Base-by-base conservation (phyloP, 306 rosid species). In the Sechiopsis laciniata region DNA sequence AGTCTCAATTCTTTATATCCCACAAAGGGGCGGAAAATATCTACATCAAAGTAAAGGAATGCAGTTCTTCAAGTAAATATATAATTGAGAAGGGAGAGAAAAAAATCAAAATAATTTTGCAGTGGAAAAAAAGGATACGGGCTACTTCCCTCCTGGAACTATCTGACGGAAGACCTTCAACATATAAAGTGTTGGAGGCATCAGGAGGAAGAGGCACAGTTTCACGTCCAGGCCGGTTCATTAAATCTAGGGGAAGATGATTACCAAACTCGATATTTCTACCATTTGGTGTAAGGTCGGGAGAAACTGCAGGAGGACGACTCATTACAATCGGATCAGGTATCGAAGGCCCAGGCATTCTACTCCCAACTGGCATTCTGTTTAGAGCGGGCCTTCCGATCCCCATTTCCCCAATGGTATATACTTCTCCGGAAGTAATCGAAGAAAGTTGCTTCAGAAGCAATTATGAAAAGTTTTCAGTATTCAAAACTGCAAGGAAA, bases 1-100 rank as follows among this genome's bases (percentile, higher is more conserved):
- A 90, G 95, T 80, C 97, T 90, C 77, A 90, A 90, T 84, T 88
- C 96, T 84, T 91, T 88, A 71, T 92, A 92, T 62, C 97, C 97
- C 75, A 90, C 95, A 87, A 92, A 92, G 61, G 97, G 97, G 37
- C 96, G 96, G 73, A 92, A 92, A 75, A 92, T 90, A 83, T 90
- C 97, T 92, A 62, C 37, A 70, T 54, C 21, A 1, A 40, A 13
- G 76, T 80, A 24, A 86, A 82, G 89, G 86, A 80, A 22, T n/a
- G 19, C 16, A 67, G 67, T 42, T 45, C n/a, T 63, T 16, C 21
- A 3, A 19, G 60, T 64, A 72, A 29, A 59, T 21, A n/a, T n/a
- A n/a, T n/a, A 8, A 66, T 26, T 22, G 74, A 20, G 57, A 78
- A 37, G 56, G 14, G 16, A 20, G 26, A 29, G 7, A 57, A 72